Conservation (phyloP, 345 rosid species). For the Eucalyptus cloeziana region DNA sequence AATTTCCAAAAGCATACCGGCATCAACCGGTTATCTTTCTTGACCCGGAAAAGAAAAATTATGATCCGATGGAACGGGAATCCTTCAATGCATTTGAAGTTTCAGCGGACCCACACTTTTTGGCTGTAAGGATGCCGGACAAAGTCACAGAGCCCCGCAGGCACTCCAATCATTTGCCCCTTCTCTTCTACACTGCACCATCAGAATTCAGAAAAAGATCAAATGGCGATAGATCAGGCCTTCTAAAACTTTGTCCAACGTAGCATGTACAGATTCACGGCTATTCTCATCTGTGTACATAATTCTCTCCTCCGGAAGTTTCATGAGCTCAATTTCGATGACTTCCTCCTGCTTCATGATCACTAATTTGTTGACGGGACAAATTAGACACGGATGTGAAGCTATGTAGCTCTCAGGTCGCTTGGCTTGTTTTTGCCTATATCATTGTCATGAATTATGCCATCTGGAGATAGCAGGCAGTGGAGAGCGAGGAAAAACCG, state of each 20-base stretch:
- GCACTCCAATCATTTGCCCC: neutral
- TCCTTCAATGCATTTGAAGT: neutral
- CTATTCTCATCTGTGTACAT: neutral
- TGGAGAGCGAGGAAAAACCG: constrained; percentile 22
- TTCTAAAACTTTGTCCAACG: neutral
- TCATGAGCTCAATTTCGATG: neutral
- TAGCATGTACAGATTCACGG: neutral
- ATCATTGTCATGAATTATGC: constrained; percentile 29
- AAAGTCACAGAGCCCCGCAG: neutral
- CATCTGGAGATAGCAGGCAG: constrained; percentile 32
- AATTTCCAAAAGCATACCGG: neutral
- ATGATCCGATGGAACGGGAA: neutral
- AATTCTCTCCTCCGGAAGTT: neutral
- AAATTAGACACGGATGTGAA: neutral
- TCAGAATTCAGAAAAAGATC: neutral
- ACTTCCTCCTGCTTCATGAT: neutral
- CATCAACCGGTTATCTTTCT: neutral
- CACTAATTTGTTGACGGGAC: neutral
- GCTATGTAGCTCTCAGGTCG: neutral
- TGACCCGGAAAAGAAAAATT: neutral
- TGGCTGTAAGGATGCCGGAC: neutral
- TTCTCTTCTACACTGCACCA: neutral
- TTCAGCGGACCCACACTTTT: neutral
- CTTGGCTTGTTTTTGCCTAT: neutral
- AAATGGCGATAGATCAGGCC: neutral